Conservation (phyloP, 1,284 basidiomycete species). For the Naganishia sp. region DNA sequence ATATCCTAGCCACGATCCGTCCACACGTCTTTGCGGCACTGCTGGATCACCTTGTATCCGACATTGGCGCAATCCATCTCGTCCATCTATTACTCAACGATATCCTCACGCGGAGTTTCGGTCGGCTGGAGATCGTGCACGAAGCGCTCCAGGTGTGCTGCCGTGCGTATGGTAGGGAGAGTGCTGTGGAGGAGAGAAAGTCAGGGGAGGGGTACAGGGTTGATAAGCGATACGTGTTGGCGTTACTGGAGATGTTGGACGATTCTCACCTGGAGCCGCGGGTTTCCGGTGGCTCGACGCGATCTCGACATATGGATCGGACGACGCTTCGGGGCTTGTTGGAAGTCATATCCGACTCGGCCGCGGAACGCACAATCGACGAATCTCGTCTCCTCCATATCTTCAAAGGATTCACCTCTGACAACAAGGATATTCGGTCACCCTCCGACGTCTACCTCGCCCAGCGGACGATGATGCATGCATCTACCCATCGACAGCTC, state of each 20-base stretch:
- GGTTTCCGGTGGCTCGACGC: no score
- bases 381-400: neutral
- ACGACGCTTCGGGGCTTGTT: constrained; percentile 1
- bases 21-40: constrained; percentile 4
- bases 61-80: constrained; percentile 17
- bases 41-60: constrained; percentile 1
- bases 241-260: constrained; percentile 22
- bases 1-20: constrained; percentile 9
- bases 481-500: neutral
- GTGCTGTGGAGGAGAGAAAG: neutral
- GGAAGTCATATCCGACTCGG: neutral
- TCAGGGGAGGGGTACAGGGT: neutral
- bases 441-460: neutral
- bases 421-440: neutral
- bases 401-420: neutral
- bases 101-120: constrained; percentile 20
- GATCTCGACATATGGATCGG: neutral
- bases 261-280: constrained; percentile 2
- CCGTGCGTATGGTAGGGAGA: neutral
- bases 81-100: constrained; percentile 18
- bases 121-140: constrained; percentile 13
- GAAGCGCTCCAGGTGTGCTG: constrained; percentile 14
- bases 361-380: neutral
- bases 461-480: constrained; percentile 7
- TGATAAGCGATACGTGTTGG: constrained; percentile 1